Percentiles rank a stretch among this genome's conserved stretches.
phyloP scores from a whole-genome alignment of 208 protist species.

The Endotrypanum monterogeii region DNA sequence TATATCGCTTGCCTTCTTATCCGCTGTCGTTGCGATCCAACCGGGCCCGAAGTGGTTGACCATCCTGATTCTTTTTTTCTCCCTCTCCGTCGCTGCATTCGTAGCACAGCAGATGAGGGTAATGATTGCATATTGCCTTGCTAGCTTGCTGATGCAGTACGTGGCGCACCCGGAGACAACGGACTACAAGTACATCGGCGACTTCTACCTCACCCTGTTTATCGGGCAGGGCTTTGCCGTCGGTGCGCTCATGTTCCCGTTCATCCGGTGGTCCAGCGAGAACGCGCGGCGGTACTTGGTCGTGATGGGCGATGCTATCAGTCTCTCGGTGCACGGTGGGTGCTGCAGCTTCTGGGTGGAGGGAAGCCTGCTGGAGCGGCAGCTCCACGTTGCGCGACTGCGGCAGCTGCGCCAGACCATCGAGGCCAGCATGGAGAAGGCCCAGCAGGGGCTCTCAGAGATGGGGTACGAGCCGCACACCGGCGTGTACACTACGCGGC shows the following conservation, averaged over 20 bases:
- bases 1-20: constrained; percentile 55
- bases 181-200: constrained; percentile 58
- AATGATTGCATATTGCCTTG: constrained; percentile 69
- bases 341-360: constrained; percentile 80
- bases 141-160: constrained; percentile 78
- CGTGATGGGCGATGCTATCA: constrained; percentile 73
- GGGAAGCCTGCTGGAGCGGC: constrained; percentile 62
- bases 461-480: constrained; percentile 85
- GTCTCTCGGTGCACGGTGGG: constrained; percentile 73
- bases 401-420: constrained; percentile 72
- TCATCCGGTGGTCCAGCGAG: constrained; percentile 86
- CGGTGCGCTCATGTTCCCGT: constrained; percentile 76
- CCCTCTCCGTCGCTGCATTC: constrained; percentile 64
- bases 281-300: constrained; percentile 68
- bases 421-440: constrained; percentile 53
- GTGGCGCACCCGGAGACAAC: constrained; percentile 47
- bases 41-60: constrained; percentile 63
- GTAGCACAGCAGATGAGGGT: constrained; percentile 74
- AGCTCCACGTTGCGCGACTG: constrained; percentile 73
- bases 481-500: constrained; percentile 53
- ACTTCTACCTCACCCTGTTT: constrained; percentile 78
- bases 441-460: constrained; percentile 46
- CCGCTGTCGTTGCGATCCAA: constrained; percentile 61
- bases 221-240: constrained; percentile 77
- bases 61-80: constrained; percentile 69